Conservation (phyloP, 1,284 basidiomycete genomes). For the Ustilago loliicola region DNA sequence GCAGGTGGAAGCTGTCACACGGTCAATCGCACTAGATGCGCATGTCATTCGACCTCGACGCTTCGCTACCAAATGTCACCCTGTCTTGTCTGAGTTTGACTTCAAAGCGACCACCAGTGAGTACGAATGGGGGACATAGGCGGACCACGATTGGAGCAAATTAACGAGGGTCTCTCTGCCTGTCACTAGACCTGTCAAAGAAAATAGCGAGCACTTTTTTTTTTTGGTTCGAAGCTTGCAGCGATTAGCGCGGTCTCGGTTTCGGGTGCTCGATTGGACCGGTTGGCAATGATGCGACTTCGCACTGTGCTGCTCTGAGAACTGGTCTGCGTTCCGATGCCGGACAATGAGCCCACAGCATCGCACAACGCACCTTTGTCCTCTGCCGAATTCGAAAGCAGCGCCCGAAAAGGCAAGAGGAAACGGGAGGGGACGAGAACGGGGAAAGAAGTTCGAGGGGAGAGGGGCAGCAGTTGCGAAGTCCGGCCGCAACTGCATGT, state of each 20-base stretch:
- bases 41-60: constrained; percentile 1
- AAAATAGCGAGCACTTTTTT: background rate
- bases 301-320: background rate
- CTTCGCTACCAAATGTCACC: background rate
- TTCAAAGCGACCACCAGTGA: background rate
- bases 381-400: background rate
- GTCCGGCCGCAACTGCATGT: background rate
- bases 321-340: background rate
- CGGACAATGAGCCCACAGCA: background rate
- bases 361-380: background rate
- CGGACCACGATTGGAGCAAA: background rate
- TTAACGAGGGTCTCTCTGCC: background rate
- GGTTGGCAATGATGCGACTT: background rate
- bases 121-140: background rate
- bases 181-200: background rate
- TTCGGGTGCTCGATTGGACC: background rate
- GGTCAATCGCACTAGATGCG: background rate
- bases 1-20: constrained; percentile 1
- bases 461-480: background rate
- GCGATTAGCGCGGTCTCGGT: constrained; percentile 3
- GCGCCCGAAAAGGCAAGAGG: background rate
- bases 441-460: background rate
- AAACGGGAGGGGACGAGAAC: background rate
- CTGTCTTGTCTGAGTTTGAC: background rate
- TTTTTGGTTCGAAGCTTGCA: background rate